Evolutionary conservation across 768 basidiomycete species (phyloP).

Genomic region (Butyriboletus loyo): DNA sequence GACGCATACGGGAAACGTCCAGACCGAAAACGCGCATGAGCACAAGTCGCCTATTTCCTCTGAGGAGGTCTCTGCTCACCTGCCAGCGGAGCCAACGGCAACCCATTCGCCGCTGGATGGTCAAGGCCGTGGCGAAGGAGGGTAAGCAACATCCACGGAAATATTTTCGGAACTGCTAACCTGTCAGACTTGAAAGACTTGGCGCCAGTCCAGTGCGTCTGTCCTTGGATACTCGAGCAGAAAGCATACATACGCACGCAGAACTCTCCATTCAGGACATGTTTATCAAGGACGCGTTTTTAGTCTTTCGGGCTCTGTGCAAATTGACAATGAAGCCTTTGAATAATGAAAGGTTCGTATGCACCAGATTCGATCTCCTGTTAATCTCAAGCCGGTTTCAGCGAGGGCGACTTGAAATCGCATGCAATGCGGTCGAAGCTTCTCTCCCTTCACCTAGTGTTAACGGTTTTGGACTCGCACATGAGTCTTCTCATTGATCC

Average conservation of each 20-base stretch:
- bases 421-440: constrained; percentile 97
- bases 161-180: constrained; percentile 1
- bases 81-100: background rate
- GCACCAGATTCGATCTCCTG: background rate
- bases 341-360: constrained; percentile 80
- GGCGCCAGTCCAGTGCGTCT: constrained; percentile 28
- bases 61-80: background rate
- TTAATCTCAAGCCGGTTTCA: constrained; percentile 32
- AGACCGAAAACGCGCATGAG: constrained; percentile 1
- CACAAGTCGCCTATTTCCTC: background rate
- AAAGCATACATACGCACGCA: constrained; percentile 27
- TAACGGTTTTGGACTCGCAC: constrained; percentile 89
- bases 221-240: constrained; percentile 15
- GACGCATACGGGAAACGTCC: background rate
- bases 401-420: constrained; percentile 93
- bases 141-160: constrained; percentile 16
- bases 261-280: constrained; percentile 78
- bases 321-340: constrained; percentile 98
- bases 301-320: constrained; percentile 95
- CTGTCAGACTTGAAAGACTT: background rate
- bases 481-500: constrained; percentile 89
- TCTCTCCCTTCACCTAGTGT: constrained; percentile 88
- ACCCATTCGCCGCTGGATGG: background rate
- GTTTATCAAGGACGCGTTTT: constrained; percentile 95
- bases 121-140: constrained; percentile 11